These are phyloP conservation scores for Colletotrichum theobromicola DNA, from an alignment of 2,329 filamentous ascomycete genomes.

Conservation along the genomic window DNA sequence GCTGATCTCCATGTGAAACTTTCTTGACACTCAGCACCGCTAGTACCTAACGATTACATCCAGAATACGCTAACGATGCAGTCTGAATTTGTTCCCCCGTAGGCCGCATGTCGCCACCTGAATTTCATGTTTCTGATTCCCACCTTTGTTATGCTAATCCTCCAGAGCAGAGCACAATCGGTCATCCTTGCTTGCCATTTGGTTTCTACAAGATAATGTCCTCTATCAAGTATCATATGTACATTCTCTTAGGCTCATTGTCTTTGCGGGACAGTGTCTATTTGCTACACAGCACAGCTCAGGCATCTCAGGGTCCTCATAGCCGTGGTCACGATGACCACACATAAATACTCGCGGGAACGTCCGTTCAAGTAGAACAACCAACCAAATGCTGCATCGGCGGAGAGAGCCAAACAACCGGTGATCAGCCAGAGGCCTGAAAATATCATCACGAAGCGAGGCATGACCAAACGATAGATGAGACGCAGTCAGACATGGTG, in stretches of 20 bases:
- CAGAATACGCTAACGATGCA: background rate
- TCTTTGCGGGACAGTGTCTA: rapidly evolving
- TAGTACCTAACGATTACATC: rapidly evolving
- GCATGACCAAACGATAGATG: no score
- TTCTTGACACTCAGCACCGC: rapidly evolving
- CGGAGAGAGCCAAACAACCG: rapidly evolving
- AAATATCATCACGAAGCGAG: rapidly evolving
- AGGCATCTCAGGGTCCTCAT: rapidly evolving
- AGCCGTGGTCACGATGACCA: rapidly evolving
- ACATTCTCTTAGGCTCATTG: rapidly evolving
- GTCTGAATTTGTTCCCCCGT: rapidly evolving
- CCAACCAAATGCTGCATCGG: no score
- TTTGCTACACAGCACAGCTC: rapidly evolving
- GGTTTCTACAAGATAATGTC: background rate
- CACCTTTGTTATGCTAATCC: background rate
- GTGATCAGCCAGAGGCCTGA: background rate
- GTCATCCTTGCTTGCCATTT: background rate
- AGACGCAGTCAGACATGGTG: no score
- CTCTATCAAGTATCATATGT: rapidly evolving
- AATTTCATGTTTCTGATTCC: rapidly evolving
- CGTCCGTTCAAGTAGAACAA: rapidly evolving
- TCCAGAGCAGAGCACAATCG: no score
- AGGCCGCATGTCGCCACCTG: background rate
- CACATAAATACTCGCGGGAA: rapidly evolving
- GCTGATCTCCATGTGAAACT: rapidly evolving